Evolutionary conservation across 1,284 basidiomycete species (phyloP), one percentile per base, ranked within the genome.

Genomic region (Ganoderma leucocontextum): DNA sequence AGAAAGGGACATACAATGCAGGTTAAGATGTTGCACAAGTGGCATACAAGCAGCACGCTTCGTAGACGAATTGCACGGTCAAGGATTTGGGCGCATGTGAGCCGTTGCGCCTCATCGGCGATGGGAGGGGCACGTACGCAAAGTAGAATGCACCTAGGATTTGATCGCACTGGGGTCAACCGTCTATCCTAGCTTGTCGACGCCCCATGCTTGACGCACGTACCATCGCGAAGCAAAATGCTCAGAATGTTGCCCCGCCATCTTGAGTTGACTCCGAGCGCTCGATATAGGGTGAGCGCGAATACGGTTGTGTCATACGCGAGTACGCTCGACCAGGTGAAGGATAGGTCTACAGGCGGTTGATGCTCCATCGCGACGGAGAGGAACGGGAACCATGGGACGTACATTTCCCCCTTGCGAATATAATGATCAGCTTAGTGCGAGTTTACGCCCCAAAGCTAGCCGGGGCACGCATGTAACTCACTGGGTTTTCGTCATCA

Each of bases 141-240:
- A 62, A 62, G 36, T 62, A 62, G n/a, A 62, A 42, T 3, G 41
- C 61, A 12, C 61, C 61, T 62, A 6, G 12, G 41, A 35, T n/a
- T 19, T 13, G 19, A 19, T 19, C n/a, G 25, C 9, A 25, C 22
- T 39, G 9, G 10, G 6, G 12, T 33, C 53, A 55, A 9, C 53
- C n/a, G 7, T 17, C 44, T 47, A 53, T 53, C 29, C 52, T 17
- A 17, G 10, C 22, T 12, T 7, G 9, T 33, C 12, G 19, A 29
- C 15, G 6, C n/a, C 2, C n/a, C 42, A 44, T 19, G 22, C 22
- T 25, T 25, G 10, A 49, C n/a, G 33, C 12, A 62, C 61, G 25
- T n/a, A 62, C 61, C 61, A 39, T 62, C 61, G 35, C 36, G 39
- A 10, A 62, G 61, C 36, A 62, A 25, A 17, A 62, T 35, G n/a